phyloP scores from a whole-genome alignment of 164 flowering plant genomes.

The Sextonia rubra region DNA sequence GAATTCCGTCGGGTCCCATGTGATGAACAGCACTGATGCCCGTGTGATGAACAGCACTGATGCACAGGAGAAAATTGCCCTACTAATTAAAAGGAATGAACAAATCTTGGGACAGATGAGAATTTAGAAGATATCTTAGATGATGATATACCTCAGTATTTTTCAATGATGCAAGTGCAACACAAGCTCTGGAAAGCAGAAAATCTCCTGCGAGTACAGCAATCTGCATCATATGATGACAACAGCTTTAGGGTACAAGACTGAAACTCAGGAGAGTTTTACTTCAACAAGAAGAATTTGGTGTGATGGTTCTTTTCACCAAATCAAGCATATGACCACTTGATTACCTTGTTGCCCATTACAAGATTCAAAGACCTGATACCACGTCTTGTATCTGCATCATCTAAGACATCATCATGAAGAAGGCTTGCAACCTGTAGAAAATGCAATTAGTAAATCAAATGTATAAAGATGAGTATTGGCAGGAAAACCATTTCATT shows the following conservation, averaged over 20 bases:
- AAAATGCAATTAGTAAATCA: no score
- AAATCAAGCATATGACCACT: background rate
- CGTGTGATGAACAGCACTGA: no score
- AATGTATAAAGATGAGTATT: no score
- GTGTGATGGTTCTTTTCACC: background rate
- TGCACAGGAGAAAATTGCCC: no score
- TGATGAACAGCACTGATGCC: no score
- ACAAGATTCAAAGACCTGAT: constrained; percentile 82
- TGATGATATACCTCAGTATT: constrained; percentile 64
- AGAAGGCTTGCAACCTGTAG: constrained; percentile 94
- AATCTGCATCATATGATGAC: constrained; percentile 45
- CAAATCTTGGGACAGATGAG: background rate
- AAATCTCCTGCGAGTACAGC: constrained; percentile 96
- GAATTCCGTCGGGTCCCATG: no score
- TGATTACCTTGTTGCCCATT: constrained; percentile 90
- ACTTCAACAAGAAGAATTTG: background rate
- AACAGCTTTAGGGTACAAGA: background rate
- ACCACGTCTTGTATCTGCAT: constrained; percentile 95
- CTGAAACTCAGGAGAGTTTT: background rate
- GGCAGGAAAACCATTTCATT: no score
- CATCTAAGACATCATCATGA: constrained; percentile 98
- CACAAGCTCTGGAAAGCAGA: constrained; percentile 94
- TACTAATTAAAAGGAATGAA: no score
- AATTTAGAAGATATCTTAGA: no score
- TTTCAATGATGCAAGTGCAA: constrained; percentile 76